phyloP scores from a whole-genome alignment of 1,139 yeast genomes.

The Taphrina sp. region DNA sequence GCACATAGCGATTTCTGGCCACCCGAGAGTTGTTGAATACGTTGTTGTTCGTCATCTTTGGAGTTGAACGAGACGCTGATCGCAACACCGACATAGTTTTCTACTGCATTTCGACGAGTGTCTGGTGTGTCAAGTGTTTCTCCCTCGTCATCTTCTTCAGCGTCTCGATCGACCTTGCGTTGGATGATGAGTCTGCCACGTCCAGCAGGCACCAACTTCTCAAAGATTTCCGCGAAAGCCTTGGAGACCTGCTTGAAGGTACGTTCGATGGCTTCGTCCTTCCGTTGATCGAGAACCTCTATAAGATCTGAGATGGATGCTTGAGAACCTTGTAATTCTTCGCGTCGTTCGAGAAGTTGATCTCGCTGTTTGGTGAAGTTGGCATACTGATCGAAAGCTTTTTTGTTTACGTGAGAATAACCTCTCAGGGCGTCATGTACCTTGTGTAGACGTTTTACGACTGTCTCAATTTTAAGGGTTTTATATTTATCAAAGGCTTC shows the following conservation, averaged over 20 bases:
- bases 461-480: slow-evolving; percentile 51
- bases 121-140: slow-evolving; percentile 41
- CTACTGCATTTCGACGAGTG: slow-evolving; percentile 45
- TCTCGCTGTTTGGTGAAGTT: slow-evolving; percentile 73
- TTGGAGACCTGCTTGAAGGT: slow-evolving; percentile 75
- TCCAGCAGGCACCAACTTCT: slow-evolving; percentile 79
- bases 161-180: slow-evolving; percentile 42
- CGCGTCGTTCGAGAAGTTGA: slow-evolving; percentile 61
- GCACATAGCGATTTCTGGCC: slow-evolving; percentile 97
- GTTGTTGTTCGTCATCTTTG: slow-evolving; percentile 77
- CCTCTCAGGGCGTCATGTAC: slow-evolving; percentile 60
- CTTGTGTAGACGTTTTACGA: slow-evolving; percentile 57
- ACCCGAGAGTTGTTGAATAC: slow-evolving; percentile 89
- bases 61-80: slow-evolving; percentile 90
- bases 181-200: slow-evolving; percentile 71
- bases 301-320: slow-evolving; percentile 72
- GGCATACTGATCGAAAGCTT: slow-evolving; percentile 81
- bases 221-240: slow-evolving; percentile 72
- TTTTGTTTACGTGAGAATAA: slow-evolving; percentile 78
- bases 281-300: slow-evolving; percentile 68
- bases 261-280: slow-evolving; percentile 75
- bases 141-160: slow-evolving; percentile 40
- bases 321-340: slow-evolving; percentile 68
- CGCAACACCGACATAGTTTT: slow-evolving; percentile 75
- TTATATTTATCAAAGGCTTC: slow-evolving; percentile 64